Conservation (phyloP, 495 filamentous ascomycete genomes). For the Clohesyomyces aquaticus region DNA sequence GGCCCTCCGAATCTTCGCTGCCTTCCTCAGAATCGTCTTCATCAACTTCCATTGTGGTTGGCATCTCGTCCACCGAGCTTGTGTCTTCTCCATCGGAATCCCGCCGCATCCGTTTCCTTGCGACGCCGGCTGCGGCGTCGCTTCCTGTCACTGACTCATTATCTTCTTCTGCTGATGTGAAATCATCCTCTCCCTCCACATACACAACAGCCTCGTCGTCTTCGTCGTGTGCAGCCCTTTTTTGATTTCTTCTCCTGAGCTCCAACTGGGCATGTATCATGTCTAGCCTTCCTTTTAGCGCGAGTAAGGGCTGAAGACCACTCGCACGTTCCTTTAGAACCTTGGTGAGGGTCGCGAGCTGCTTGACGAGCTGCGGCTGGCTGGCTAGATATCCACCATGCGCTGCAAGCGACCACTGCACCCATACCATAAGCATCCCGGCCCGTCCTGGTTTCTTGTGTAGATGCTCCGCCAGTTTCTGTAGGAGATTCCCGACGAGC, state of each 20-base stretch:
- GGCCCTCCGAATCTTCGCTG: slow-evolving; percentile 37
- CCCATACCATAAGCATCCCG: slow-evolving; percentile 90
- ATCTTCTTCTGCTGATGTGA: slow-evolving; percentile 28
- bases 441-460: slow-evolving; percentile 86
- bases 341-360: slow-evolving; percentile 73
- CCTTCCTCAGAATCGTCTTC: slow-evolving; percentile 31
- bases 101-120: slow-evolving; percentile 31
- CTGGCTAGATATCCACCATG: slow-evolving; percentile 90
- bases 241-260: slow-evolving; percentile 66
- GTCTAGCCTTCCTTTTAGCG: slow-evolving; percentile 92
- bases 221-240: slow-evolving; percentile 55
- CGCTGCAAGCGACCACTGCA: slow-evolving; percentile 92
- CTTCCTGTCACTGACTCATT: slow-evolving; percentile 50
- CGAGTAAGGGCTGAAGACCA: slow-evolving; percentile 76
- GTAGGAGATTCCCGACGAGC: slow-evolving; percentile 74
- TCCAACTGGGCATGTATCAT: slow-evolving; percentile 87
- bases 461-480: slow-evolving; percentile 83
- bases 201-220: slow-evolving; percentile 82
- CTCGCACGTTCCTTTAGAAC: slow-evolving; percentile 85
- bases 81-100: slow-evolving; percentile 36
- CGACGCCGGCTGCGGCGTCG: slow-evolving; percentile 9
- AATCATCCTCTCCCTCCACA: slow-evolving; percentile 67
- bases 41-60: slow-evolving; percentile 38
- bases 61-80: slow-evolving; percentile 42
- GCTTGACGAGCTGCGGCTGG: slow-evolving; percentile 75